Base-by-base conservation (phyloP, 768 basidiomycete species). In the Trametes cingulata region DNA sequence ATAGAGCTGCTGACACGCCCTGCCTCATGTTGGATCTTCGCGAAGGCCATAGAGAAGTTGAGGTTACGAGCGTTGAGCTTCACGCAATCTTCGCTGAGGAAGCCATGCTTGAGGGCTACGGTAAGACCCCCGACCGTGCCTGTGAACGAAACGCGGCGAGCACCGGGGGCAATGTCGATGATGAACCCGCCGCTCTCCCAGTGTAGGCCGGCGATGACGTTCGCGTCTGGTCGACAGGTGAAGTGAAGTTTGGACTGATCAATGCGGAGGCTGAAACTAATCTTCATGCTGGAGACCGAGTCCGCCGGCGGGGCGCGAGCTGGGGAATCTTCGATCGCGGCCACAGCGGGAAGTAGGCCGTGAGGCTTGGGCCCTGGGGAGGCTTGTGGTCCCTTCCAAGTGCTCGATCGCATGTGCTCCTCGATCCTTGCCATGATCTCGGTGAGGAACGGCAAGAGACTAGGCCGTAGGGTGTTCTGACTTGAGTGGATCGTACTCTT, bases 121-220 rank as follows among this genome's bases (percentile, higher is more conserved):
- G 87, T 88, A 24, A 98, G 78, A 0, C 93, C 95, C 17, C 88
- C 88, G 10, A 97, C 85, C 51, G 83, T 85, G 6, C 90, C 91
- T 0, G 87, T 86, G 64, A 97, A 86, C 12, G 85, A 82, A 35
- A 90, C 77, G 48, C 81, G 85, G n/a, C 84, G 79, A 48, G 85
- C 84, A 2, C 86, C 86, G 1, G 94, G 90, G 37, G 87, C 84
- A 40, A 93, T 76, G 66, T 85, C 90, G 54, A 95, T 72, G 49
- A 94, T 75, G 68, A 98, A 95, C 0, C 94, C 95, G 41, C 96
- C 96, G 65, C 91, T 95, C 54, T 96, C 90, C 96, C 96, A 98
- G 47, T 91, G 83, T 35, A 97, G 69, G 1, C 88, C 88, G 14
- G 91, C 93, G 41, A 89, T 80, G n/a, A 97, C 95, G 63, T 95